These are phyloP conservation scores for Nannochloropsis gaditana DNA, from an alignment of 108 stramenopile species.

Conservation along the genomic window DNA sequence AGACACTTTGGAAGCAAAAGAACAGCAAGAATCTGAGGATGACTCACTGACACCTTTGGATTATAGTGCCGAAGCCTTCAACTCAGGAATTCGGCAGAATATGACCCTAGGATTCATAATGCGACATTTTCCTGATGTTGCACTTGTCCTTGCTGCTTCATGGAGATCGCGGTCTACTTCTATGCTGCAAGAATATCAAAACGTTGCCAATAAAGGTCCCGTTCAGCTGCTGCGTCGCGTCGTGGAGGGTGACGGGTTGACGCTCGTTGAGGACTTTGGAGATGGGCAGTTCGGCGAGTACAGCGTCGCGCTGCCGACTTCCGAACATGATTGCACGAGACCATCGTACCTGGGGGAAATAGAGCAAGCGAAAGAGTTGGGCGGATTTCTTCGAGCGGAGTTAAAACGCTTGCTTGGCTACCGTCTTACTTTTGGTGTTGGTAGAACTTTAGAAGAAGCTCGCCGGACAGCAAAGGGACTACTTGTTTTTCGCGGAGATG, in stretches of 20 bases:
- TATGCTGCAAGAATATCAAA: background rate
- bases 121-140: background rate
- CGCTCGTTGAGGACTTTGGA: background rate
- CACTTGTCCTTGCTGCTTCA: background rate
- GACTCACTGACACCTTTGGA: background rate
- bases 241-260: background rate
- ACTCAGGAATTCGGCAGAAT: background rate
- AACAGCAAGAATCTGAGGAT: background rate
- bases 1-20: background rate
- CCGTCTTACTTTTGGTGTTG: background rate
- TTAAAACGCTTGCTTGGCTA: background rate
- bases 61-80: background rate
- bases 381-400: background rate
- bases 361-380: slow-evolving; percentile 14
- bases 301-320: background rate
- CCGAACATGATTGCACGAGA: background rate
- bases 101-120: background rate
- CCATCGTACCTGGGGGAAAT: background rate
- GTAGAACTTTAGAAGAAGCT: background rate
- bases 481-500: background rate
- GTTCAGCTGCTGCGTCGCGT: background rate
- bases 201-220: background rate
- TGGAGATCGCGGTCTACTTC: background rate
- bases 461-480: slow-evolving; percentile 5
- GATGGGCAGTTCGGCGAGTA: background rate